Evolutionary conservation across 345 rosid species (phyloP), one percentile per base, ranked within the genome.

Genomic region (Syzygium oleosum): DNA sequence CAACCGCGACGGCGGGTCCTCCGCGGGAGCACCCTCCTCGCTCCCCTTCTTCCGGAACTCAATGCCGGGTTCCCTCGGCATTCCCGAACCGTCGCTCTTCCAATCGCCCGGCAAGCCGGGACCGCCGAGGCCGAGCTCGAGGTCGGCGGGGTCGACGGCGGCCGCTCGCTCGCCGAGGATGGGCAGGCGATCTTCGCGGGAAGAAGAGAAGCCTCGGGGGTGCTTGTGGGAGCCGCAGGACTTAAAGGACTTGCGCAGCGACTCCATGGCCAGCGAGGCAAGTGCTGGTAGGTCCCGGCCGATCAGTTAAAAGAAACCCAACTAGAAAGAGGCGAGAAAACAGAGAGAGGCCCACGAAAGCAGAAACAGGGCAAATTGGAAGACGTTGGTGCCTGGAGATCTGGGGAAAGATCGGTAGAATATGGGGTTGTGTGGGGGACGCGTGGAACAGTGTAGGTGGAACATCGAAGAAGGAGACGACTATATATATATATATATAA

Each of bases 1-100:
- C 55, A 95, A 89, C 93, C 88, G 92, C 4, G 98, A 95, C 3
- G 96, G 95, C 41, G 98, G 98, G 92, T 96, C 98, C 84, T 91
- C 92, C 68, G 31, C 52, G 34, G 61, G n/a, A 34, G 27, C 34
- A 7, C 41, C 17, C 51, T 59, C 34, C 43, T 87, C 80, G 16
- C 34, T 58, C 43, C 22, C 86, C 10, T 3, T 63, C 15, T 3
- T 84, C 86, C 88, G 49, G 86, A 87, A 84, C 88, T 87, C 88
- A 77, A 87, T 51, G 88, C 84, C 31, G 52, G 51, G 59, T 27
- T 83, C 88, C 56, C 51, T 54, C 54, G 23, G 31, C 52, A 58
- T 51, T 52, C 31, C 51, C 43, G 56, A 5, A 12, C 79, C 1
- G 84, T 52, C 51, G 55, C 27, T 16, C 8, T 53, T 31, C 4